phyloP scores from a whole-genome alignment of 495 filamentous ascomycete species.

The Lophium mytilinum region DNA sequence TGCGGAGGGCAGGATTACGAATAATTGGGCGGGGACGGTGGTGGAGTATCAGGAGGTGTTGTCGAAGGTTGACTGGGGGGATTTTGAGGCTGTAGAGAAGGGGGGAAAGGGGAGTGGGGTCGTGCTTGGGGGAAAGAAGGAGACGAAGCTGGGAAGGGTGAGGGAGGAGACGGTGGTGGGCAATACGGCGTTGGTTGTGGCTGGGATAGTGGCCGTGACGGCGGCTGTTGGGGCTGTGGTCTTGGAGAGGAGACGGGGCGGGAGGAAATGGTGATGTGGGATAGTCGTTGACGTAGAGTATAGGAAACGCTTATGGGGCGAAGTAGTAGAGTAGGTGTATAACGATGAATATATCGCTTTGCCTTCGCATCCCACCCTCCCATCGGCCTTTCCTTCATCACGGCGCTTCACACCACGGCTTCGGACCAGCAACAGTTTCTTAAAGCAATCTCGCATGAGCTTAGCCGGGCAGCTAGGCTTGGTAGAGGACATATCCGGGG shows the following conservation, averaged over 20 bases:
- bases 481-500: no score
- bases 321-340: no score
- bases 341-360: no score
- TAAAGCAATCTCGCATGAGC: no score
- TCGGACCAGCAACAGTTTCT: no score
- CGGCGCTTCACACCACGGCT: no score
- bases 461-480: no score
- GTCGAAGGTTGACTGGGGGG: conserved; percentile 39
- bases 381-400: no score
- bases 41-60: conserved; percentile 44
- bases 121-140: conserved; percentile 28
- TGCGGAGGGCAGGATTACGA: conserved; percentile 45
- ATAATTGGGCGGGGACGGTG: conserved; percentile 48
- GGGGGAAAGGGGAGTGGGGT: conserved; percentile 30
- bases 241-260: neutral
- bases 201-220: conserved; percentile 28
- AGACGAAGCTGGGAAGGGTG: conserved; percentile 37
- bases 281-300: no score
- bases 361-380: no score
- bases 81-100: conserved; percentile 40
- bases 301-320: no score
- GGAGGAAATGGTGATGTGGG: neutral
- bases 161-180: conserved; percentile 39
- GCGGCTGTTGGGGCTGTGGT: conserved; percentile 10
- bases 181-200: conserved; percentile 31